phyloP scores from a whole-genome alignment of 495 filamentous ascomycete species.

The Penicillium cinerascens region DNA sequence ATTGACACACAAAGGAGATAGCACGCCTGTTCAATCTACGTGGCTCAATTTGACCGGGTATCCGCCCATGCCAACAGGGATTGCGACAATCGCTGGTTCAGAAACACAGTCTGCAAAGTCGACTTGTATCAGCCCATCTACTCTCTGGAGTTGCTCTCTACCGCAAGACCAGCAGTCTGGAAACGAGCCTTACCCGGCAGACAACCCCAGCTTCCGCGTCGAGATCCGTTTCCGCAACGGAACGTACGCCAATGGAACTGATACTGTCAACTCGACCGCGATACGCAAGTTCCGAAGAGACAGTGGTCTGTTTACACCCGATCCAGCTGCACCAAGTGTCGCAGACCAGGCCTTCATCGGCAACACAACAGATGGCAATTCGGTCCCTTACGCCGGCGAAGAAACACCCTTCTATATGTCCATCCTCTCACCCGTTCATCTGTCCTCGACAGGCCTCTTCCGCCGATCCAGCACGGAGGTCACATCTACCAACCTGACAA shows the following conservation, averaged over 20 bases:
- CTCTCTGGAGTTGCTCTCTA: conserved; percentile 77
- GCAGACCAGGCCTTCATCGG: conserved; percentile 76
- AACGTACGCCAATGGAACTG: conserved; percentile 45
- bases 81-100: conserved; percentile 69
- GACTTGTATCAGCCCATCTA: conserved; percentile 63
- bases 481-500: conserved; percentile 44
- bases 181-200: conserved; percentile 55
- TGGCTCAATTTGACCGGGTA: conserved; percentile 85
- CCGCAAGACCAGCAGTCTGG: conserved; percentile 68
- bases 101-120: conserved; percentile 53
- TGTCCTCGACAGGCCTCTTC: conserved; percentile 20
- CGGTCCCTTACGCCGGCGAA: conserved; percentile 51
- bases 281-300: conserved; percentile 12
- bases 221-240: conserved; percentile 78
- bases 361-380: conserved; percentile 73
- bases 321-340: conserved; percentile 60
- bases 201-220: conserved; percentile 73
- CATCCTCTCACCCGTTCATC: conserved; percentile 33
- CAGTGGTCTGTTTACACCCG: conserved; percentile 45
- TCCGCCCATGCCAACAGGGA: conserved; percentile 79
- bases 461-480: conserved; percentile 17
- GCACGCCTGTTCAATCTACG: conserved; percentile 45
- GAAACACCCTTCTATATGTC: conserved; percentile 52
- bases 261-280: conserved; percentile 18
- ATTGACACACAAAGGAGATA: conserved; percentile 49